Evolutionary conservation across 495 filamentous ascomycete genomes (phyloP), one percentile per base, ranked within the genome.

Genomic region (Penicillium flavigenum): DNA sequence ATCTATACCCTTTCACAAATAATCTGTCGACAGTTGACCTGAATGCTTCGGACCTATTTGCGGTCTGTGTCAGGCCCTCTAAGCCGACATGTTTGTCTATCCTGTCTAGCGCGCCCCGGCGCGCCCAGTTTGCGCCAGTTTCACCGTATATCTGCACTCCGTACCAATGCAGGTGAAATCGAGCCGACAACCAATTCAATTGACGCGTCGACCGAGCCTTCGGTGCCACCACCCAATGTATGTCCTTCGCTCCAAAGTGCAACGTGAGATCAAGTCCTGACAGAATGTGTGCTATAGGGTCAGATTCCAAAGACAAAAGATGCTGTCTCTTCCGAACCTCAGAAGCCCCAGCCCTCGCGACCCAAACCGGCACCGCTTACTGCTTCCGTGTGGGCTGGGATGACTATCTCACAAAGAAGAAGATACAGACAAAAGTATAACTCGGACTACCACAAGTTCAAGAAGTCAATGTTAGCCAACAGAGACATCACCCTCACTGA

Each of bases 61-160:
- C 67, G 75, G 72, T 75, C 74, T 70, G 66, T 65, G 52, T 62
- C 71, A 73, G 74, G 68, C 70, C 73, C 71, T 60, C 29, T 67
- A 26, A 66, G 70, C 53, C 65, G 66, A 46, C 61, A 76, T 71
- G 67, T 74, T 56, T 76, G 67, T 61, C 50, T 68, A 54, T 72
- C 71, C 50, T 79, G 71, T 63, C 44, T 73, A 65, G 58, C 67
- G 19, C 64, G 58, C 51, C 59, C 58, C 45, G 61, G 60, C 52
- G 61, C 59, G 38, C 38, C 56, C 51, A 66, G 58, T 24, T 43
- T 63, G 46, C 73, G 72, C 54, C 63, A 60, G 55, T 74, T 75
- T 36, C 65, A 71, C 41, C 57, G 41, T 45, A 62, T 64, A 27
- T 39, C 66, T 45, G 34, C 41, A 19, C 44, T 41, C 32, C 53